Evolutionary conservation across 441 rosid species (phyloP), one percentile per base, ranked within the genome.

Genomic region (California macrophylla): DNA sequence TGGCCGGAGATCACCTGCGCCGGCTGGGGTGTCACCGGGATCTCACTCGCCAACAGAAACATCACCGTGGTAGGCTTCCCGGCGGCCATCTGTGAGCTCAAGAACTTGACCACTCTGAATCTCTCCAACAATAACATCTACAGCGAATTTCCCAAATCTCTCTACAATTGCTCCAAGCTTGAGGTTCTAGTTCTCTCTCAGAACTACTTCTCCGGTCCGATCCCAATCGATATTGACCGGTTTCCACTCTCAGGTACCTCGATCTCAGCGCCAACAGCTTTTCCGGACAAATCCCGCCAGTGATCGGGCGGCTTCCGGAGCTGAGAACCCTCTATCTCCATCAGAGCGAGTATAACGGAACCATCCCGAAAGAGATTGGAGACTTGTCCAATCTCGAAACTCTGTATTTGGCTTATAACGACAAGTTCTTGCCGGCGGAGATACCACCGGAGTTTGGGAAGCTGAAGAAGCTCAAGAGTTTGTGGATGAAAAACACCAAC

Each of bases 341-440:
- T 77, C 63, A 23, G 67, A 87, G 83, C 62, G 72, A 69, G 67
- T 91, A 85, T 85, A 74, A 86, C 5, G 97, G 97, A 1, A 86
- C 89, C 3, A 83, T 89, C 73, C 98, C 98, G 0, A 78, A 76
- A 79, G 95, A 89, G 79, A 91, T 93, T 28, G 89, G 92, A 0
- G 78, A 87, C 76, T 77, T 93, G 50, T 54, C 74, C 7, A 86
- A 89, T 71, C 90, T 93, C 21, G 87, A 81, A 70, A 26, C 42
- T 0, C 78, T 91, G 70, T 21, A 20, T 0, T 4, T 91, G 80
- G 85, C 90, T 6, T 47, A 3, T 2, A 93, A 88, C 70, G 69
- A 61, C 0, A 68, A 76, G 66, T 82, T 93, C 67, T 38, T 32
- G 32, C 92, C 93, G 56, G 81, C 83, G 40, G 52, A 62, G 32